A percentile compares a stretch with the other conserved stretches of the same genome.
These are phyloP conservation scores for Schizochytrium sp. DNA, from an alignment of 108 stramenopile genomes.

Conservation along the genomic window DNA sequence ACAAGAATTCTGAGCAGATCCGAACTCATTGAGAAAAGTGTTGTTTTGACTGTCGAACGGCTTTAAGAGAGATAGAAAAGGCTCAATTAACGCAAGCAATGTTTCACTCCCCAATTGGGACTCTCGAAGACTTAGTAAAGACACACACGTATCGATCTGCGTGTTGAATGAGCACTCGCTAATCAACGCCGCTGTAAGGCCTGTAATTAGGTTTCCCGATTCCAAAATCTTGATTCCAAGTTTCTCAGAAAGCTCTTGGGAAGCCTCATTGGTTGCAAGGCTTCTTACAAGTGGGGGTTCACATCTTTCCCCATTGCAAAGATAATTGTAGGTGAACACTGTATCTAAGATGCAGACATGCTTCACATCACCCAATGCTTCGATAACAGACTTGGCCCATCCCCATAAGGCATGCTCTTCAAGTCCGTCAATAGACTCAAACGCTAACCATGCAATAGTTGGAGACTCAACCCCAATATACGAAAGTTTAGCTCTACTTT, in stretches of 20 bases:
- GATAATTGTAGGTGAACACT: background rate
- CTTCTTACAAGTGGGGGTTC: slow-evolving; percentile 31
- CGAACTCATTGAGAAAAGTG: background rate
- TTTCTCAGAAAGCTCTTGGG: background rate
- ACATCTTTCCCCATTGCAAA: background rate
- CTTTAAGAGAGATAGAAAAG: background rate
- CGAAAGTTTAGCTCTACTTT: background rate
- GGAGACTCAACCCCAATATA: background rate
- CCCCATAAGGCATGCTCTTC: slow-evolving; percentile 1
- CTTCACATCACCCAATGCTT: background rate
- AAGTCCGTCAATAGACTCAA: background rate
- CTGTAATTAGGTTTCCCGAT: slow-evolving; percentile 50
- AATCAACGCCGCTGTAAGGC: slow-evolving; percentile 2
- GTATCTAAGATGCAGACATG: slow-evolving; percentile 11
- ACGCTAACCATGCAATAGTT: background rate
- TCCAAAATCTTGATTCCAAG: background rate
- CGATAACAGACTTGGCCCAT: slow-evolving; percentile 1
- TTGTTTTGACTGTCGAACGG: background rate
- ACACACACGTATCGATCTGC: background rate
- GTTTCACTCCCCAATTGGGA: slow-evolving; percentile 32
- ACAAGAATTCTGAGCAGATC: background rate
- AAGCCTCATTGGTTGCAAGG: background rate
- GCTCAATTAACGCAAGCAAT: slow-evolving; percentile 17
- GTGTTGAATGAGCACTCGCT: slow-evolving; percentile 23
- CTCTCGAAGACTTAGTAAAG: slow-evolving; percentile 27